A percentile compares a stretch with the other conserved stretches of the same genome.
phyloP scores from a whole-genome alignment of 257 asterid species.

The Ocimum tenuiflorum region DNA sequence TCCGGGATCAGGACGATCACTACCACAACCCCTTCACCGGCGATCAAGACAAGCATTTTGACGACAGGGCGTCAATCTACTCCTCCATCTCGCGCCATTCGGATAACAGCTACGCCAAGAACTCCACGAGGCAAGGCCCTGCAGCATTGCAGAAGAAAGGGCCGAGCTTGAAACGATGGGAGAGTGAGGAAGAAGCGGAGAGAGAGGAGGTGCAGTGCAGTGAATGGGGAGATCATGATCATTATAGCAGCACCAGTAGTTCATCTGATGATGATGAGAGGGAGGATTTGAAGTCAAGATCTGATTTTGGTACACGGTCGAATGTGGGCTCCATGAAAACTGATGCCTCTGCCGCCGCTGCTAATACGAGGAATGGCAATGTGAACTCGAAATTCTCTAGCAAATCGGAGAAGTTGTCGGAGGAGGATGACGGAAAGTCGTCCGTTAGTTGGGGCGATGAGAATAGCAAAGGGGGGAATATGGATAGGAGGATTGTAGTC shows the following conservation, averaged over 20 bases:
- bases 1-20: constrained; percentile 27
- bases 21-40: constrained; percentile 19
- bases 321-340: constrained; percentile 45
- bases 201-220: constrained; percentile 97
- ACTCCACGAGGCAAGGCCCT: constrained; percentile 19
- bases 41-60: constrained; percentile 31
- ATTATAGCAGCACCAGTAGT: constrained; percentile 46
- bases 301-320: constrained; percentile 43
- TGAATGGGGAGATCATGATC: constrained; percentile 93
- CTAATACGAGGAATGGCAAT: constrained; percentile 12
- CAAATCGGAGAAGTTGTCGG: constrained; percentile 48
- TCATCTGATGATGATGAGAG: constrained; percentile 47
- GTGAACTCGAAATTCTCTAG: constrained; percentile 31
- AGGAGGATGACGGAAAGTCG: constrained; percentile 53
- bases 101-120: constrained; percentile 20
- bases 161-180: constrained; percentile 40
- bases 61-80: constrained; percentile 52
- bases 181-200: constrained; percentile 64
- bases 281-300: constrained; percentile 51
- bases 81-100: constrained; percentile 52
- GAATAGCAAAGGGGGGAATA: constrained; percentile 37
- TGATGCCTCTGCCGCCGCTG: constrained; percentile 24
- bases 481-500: constrained; percentile 66
- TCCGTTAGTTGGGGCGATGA: constrained; percentile 71
- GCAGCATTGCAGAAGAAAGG: constrained; percentile 23